Percentiles rank a stretch among this genome's conserved stretches.
Conservation (phyloP, 1,139 yeast species). For the Meyerozyma smithsonii region DNA sequence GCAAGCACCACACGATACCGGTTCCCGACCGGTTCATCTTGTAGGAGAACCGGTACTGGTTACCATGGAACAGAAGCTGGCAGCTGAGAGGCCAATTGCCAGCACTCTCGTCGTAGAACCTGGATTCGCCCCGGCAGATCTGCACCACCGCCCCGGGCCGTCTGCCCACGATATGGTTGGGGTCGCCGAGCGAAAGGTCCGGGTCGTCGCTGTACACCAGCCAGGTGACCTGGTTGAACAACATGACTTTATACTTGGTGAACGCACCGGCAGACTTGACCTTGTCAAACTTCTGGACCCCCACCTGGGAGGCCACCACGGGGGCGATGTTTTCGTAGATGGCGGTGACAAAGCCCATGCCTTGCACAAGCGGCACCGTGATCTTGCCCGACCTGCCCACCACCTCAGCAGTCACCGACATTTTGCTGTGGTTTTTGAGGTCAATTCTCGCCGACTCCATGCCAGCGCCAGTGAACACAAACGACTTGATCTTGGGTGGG, state of each 20-base stretch:
- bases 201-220: slow-evolving; percentile 31
- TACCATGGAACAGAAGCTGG: slow-evolving; percentile 21
- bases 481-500: slow-evolving; percentile 43
- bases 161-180: slow-evolving; percentile 48
- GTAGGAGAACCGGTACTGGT: slow-evolving; percentile 27
- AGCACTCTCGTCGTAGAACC: slow-evolving; percentile 51
- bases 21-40: slow-evolving; percentile 15
- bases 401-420: slow-evolving; percentile 27
- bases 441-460: slow-evolving; percentile 17
- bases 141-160: slow-evolving; percentile 37
- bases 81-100: slow-evolving; percentile 29
- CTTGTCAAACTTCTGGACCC: slow-evolving; percentile 44
- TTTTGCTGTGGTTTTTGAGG: slow-evolving; percentile 27
- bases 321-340: slow-evolving; percentile 51
- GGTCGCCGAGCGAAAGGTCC: slow-evolving; percentile 40
- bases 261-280: slow-evolving; percentile 14
- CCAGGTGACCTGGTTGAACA: slow-evolving; percentile 42
- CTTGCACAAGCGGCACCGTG: slow-evolving; percentile 39
- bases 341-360: slow-evolving; percentile 71
- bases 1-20: slow-evolving; percentile 51
- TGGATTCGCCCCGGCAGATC: slow-evolving; percentile 40
- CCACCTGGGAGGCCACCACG: slow-evolving; percentile 56
- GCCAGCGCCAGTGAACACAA: slow-evolving; percentile 32
- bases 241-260: slow-evolving; percentile 27
- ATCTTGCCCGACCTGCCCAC: slow-evolving; percentile 16